Percentiles rank a stretch among this genome's conserved stretches.
Conservation (phyloP, 129 eudicot species). For the Flaveria brownii region DNA sequence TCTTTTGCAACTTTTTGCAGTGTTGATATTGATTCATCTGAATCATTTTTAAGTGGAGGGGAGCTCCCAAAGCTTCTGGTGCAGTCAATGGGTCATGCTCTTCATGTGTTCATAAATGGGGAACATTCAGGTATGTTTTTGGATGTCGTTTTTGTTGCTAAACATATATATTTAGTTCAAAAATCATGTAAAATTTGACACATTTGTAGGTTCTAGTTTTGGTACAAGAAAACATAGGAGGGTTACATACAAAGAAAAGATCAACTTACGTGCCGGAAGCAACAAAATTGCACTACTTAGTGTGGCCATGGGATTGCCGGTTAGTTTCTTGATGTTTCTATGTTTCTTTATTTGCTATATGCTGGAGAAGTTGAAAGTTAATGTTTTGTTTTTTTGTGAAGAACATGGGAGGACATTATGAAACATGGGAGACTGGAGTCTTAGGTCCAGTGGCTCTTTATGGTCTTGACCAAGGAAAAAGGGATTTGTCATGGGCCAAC, state of each 20-base stretch:
- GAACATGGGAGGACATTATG: conserved; percentile 94
- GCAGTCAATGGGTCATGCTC: conserved; percentile 80
- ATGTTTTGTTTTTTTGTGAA: conserved; percentile 29
- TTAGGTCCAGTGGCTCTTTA: conserved; percentile 81
- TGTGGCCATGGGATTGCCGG: conserved; percentile 93
- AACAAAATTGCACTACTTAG: conserved; percentile 82
- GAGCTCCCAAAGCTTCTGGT: conserved; percentile 75
- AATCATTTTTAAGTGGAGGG: conserved; percentile 73
- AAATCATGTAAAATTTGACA: background rate
- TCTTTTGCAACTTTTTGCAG: conserved; percentile 30
- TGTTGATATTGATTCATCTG: conserved; percentile 77
- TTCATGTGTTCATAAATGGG: conserved; percentile 86
- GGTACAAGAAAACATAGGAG: conserved; percentile 76
- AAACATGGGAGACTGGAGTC: conserved; percentile 83
- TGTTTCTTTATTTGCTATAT: conserved; percentile 1
- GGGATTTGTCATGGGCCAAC: conserved; percentile 74
- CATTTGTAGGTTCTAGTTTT: conserved; percentile 67
- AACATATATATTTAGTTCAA: conserved; percentile 1
- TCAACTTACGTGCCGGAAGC: conserved; percentile 72
- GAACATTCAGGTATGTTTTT: conserved; percentile 65
- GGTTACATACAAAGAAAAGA: conserved; percentile 51
- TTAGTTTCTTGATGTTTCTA: conserved; percentile 38
- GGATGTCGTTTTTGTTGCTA: conserved; percentile 11
- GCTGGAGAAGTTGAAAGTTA: background rate
- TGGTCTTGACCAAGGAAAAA: conserved; percentile 79